Percentiles rank a stretch among this genome's conserved stretches.
phyloP scores from a whole-genome alignment of 148 eudicot species.

The Cornus kousa region DNA sequence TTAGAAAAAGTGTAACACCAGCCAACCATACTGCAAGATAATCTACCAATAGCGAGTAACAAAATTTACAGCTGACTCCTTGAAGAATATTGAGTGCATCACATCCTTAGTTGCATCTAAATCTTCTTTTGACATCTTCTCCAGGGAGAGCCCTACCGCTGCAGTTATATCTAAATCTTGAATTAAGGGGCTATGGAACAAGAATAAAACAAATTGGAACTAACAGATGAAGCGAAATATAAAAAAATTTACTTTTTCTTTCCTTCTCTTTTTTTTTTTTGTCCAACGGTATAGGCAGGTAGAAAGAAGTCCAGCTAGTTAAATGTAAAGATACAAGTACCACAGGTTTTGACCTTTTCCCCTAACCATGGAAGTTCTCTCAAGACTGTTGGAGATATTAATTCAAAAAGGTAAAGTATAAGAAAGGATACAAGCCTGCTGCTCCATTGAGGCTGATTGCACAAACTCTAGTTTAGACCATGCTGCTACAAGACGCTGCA shows the following conservation, averaged over 20 bases:
- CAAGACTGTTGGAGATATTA: neutral
- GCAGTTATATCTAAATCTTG: constrained; percentile 74
- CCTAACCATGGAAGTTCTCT: neutral
- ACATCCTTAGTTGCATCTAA: constrained; percentile 74
- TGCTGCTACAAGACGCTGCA: constrained; percentile 53
- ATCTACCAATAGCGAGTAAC: constrained; percentile 16
- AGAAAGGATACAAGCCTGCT: constrained; percentile 88
- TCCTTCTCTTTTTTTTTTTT: too few species aligned
- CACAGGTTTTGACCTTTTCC: neutral
- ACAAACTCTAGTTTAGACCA: constrained; percentile 91
- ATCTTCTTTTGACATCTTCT: constrained; percentile 88
- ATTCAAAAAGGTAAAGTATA: neutral
- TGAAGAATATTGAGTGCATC: constrained; percentile 83
- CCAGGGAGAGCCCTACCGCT: constrained; percentile 78
- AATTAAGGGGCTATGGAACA: constrained; percentile 40
- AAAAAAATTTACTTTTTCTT: too few species aligned
- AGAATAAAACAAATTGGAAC: neutral
- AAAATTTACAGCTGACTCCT: constrained; percentile 86
- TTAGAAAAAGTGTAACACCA: constrained; percentile 6
- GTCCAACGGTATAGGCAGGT: neutral
- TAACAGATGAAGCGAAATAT: neutral
- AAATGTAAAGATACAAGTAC: neutral
- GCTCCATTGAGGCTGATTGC: constrained; percentile 80
- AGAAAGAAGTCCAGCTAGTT: neutral
- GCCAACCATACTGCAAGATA: neutral